Evolutionary conservation across 257 asterid genomes (phyloP), one percentile per base, ranked within the genome.

Genomic region (Eucommia ulmoides): DNA sequence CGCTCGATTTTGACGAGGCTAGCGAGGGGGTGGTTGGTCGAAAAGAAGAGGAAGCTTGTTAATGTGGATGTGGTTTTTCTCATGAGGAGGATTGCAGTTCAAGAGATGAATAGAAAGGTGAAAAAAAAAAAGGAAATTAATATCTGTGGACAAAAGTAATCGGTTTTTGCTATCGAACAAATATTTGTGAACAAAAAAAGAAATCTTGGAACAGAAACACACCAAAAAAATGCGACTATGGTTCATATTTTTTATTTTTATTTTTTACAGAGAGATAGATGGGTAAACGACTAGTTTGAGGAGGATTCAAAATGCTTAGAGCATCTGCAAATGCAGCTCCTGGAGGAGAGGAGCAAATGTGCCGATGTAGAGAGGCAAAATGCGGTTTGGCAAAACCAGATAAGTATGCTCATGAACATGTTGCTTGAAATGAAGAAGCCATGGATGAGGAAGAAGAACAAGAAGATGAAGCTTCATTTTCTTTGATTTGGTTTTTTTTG

Each of bases 91-190:
- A 86, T 89, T 3, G 98, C 98, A 0, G 79, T 89, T 8, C 98
- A 82, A 58, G 98, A 89, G 70, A 89, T 89, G 94, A 89, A 89
- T 44, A 70, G 94, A 53, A 89, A 89, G 94, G 98, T 89, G 38
- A n/a, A n/a, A n/a, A n/a, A n/a, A n/a, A n/a, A n/a, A n/a, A n/a
- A n/a, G n/a, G n/a, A n/a, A n/a, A n/a, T n/a, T n/a, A n/a, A n/a
- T n/a, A n/a, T n/a, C n/a, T n/a, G n/a, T n/a, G n/a, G n/a, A n/a
- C n/a, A n/a, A n/a, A n/a, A n/a, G n/a, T n/a, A n/a, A n/a, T n/a
- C n/a, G n/a, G n/a, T n/a, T n/a, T n/a, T n/a, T n/a, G n/a, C n/a
- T n/a, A 4, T 1, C 4, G n/a, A 15, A 2, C 19, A 1, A 2
- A 0, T 16, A 4, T 10, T 16, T 42, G 7, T 41, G 3, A 4